Evolutionary conservation across 2,329 filamentous ascomycete species (phyloP).

Genomic region (Pseudomassariella vexata): DNA sequence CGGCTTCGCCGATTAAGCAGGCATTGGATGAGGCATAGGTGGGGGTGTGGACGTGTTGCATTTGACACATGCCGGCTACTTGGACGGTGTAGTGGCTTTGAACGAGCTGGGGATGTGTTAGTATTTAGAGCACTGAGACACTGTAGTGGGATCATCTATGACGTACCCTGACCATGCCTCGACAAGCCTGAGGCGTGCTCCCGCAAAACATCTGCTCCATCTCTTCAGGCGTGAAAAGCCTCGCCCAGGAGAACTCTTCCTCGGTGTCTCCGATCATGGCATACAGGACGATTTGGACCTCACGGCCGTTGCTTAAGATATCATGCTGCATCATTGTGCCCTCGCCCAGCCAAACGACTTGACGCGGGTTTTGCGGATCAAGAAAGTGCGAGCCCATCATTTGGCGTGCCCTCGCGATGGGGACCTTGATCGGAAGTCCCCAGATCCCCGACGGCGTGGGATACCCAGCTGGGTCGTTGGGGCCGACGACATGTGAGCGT

Average conservation of each 20-base stretch:
- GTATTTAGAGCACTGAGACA: no score
- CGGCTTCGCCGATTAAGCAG: slow-evolving; percentile 19
- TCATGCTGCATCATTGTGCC: slow-evolving; percentile 18
- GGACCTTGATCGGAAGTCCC: slow-evolving; percentile 19
- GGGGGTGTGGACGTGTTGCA: slow-evolving; percentile 13
- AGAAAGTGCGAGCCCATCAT: slow-evolving; percentile 19
- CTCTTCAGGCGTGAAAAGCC: slow-evolving; percentile 22
- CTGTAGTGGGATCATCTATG: background rate
- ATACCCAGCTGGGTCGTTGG: slow-evolving; percentile 12
- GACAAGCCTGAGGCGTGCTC: slow-evolving; percentile 15
- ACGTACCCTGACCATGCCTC: slow-evolving; percentile 22
- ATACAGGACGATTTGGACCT: slow-evolving; percentile 19
- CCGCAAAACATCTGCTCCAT: slow-evolving; percentile 20
- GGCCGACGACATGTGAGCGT: slow-evolving; percentile 18
- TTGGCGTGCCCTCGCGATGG: slow-evolving; percentile 16
- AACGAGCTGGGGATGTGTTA: slow-evolving; percentile 23
- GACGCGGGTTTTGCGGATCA: slow-evolving; percentile 16
- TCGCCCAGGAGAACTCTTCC: slow-evolving; percentile 17
- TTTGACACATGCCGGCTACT: slow-evolving; percentile 19
- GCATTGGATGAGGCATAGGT: slow-evolving; percentile 17
- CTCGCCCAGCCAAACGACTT: slow-evolving; percentile 21
- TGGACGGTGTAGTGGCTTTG: slow-evolving; percentile 24
- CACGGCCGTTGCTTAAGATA: slow-evolving; percentile 17
- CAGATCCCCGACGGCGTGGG: slow-evolving; percentile 20
- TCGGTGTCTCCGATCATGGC: slow-evolving; percentile 7